phyloP scores from a whole-genome alignment of 352 stramenopile genomes.

The Pythium phragmitis region DNA sequence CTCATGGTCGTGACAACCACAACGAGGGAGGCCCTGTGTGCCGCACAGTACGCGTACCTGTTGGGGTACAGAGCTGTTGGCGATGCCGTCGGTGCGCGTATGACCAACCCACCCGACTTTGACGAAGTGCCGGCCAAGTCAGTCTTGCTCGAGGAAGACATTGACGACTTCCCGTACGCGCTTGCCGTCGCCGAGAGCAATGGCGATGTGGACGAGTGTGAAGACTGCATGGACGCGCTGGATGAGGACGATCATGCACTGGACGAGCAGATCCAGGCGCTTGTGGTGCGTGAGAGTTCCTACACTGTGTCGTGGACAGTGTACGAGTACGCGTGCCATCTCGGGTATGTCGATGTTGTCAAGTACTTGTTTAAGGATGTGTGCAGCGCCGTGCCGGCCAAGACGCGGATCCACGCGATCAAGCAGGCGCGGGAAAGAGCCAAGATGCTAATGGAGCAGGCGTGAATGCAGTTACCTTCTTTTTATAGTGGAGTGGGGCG shows the following conservation, averaged over 20 bases:
- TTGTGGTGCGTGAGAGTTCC: slow-evolving; percentile 7
- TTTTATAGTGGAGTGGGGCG: no score
- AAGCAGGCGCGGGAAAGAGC: slow-evolving; percentile 4
- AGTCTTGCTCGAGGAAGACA: slow-evolving; percentile 6
- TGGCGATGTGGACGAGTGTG: slow-evolving; percentile 13
- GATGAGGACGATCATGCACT: slow-evolving; percentile 23
- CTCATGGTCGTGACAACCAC: slow-evolving; percentile 4
- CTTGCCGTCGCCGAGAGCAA: neutral
- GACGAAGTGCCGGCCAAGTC: neutral
- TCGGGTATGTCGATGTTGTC: slow-evolving; percentile 28
- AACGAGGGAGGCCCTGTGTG: slow-evolving; percentile 3
- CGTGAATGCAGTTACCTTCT: neutral
- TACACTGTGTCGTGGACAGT: slow-evolving; percentile 15
- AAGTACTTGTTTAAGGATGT: slow-evolving; percentile 23
- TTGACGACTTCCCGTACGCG: slow-evolving; percentile 10
- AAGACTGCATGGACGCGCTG: slow-evolving; percentile 2
- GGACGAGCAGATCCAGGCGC: slow-evolving; percentile 12
- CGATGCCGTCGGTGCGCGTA: slow-evolving; percentile 1
- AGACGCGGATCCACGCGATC: slow-evolving; percentile 9
- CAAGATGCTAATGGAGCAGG: neutral
- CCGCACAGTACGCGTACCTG: slow-evolving; percentile 16
- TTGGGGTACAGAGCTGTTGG: slow-evolving; percentile 7
- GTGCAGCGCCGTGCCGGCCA: slow-evolving; percentile 2
- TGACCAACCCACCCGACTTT: slow-evolving; percentile 1
- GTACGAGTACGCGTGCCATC: slow-evolving; percentile 23